A percentile compares a stretch with the other conserved stretches of the same genome.
Evolutionary conservation across 768 basidiomycete genomes (phyloP).

Genomic region (Russula sp.): DNA sequence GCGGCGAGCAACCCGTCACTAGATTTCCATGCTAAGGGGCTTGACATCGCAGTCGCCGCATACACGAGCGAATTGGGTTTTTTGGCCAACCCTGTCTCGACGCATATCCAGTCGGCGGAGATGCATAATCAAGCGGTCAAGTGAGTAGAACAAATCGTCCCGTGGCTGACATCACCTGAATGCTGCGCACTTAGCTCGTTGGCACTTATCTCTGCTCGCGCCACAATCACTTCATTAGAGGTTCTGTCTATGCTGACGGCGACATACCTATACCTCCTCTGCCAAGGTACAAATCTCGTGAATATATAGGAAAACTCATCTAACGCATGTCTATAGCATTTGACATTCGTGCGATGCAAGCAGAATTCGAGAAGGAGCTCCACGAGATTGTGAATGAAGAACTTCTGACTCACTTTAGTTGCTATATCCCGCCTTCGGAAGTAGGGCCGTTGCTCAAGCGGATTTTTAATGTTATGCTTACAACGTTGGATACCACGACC

Average conservation of each 20-base stretch:
- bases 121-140: conserved; percentile 93
- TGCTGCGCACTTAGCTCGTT: conserved; percentile 50
- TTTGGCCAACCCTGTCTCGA: conserved; percentile 84
- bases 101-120: conserved; percentile 81
- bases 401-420: conserved; percentile 41
- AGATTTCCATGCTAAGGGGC: conserved; percentile 77
- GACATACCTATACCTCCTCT: conserved; percentile 69
- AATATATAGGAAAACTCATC: neutral
- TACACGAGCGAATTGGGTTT: conserved; percentile 82
- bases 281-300: conserved; percentile 40
- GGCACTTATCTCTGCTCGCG: conserved; percentile 76
- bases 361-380: conserved; percentile 52
- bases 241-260: conserved; percentile 68
- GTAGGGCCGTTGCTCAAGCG: conserved; percentile 33
- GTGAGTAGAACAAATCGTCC: conserved; percentile 37
- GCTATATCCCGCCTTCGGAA: conserved; percentile 32
- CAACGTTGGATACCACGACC: conserved; percentile 57
- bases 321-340: conserved; percentile 38
- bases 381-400: conserved; percentile 46
- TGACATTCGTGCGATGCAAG: conserved; percentile 72
- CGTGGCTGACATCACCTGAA: conserved; percentile 5
- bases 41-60: conserved; percentile 79
- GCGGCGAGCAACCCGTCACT: conserved; percentile 75
- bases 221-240: conserved; percentile 71
- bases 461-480: conserved; percentile 40